Evolutionary conservation across 306 rosid species (phyloP).

Genomic region (Trichosanthes cucumerina): DNA sequence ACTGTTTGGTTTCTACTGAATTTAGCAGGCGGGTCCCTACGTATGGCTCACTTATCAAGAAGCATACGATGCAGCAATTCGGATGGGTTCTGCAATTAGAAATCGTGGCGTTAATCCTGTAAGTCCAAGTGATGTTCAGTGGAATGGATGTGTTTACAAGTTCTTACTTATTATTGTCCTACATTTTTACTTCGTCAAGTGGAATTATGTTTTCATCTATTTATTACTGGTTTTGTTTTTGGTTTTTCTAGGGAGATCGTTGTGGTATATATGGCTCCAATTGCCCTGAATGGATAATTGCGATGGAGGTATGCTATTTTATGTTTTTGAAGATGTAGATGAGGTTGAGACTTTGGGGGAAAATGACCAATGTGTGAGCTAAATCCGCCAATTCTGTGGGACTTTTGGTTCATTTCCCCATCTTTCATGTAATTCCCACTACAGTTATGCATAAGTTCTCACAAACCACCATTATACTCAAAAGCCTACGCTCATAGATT

Average conservation of each 20-base stretch:
- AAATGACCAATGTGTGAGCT: not conserved
- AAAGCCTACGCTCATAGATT: no score
- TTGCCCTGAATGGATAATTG: slow-evolving; percentile 72
- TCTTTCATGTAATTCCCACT: not conserved
- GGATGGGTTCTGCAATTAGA: slow-evolving; percentile 59
- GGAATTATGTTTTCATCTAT: not conserved
- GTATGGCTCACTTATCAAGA: slow-evolving; percentile 52
- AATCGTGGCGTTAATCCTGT: slow-evolving; percentile 64
- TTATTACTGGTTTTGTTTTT: not conserved
- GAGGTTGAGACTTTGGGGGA: not conserved
- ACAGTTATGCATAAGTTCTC: not conserved
- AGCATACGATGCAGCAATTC: slow-evolving; percentile 42
- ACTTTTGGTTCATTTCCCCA: not conserved
- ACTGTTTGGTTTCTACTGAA: not conserved
- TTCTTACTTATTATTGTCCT: no score
- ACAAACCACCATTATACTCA: no score
- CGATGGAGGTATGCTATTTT: slow-evolving; percentile 62
- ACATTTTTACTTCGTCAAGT: no score
- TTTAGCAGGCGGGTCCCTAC: slow-evolving; percentile 35
- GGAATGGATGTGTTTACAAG: not conserved
- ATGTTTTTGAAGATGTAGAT: not conserved
- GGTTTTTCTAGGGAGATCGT: slow-evolving; percentile 51
- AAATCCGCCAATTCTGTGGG: not conserved
- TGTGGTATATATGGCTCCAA: slow-evolving; percentile 84
- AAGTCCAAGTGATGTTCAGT: slow-evolving; percentile 12